Evolutionary conservation across 2,329 filamentous ascomycete genomes (phyloP).

Genomic region (Tothia fuscella): DNA sequence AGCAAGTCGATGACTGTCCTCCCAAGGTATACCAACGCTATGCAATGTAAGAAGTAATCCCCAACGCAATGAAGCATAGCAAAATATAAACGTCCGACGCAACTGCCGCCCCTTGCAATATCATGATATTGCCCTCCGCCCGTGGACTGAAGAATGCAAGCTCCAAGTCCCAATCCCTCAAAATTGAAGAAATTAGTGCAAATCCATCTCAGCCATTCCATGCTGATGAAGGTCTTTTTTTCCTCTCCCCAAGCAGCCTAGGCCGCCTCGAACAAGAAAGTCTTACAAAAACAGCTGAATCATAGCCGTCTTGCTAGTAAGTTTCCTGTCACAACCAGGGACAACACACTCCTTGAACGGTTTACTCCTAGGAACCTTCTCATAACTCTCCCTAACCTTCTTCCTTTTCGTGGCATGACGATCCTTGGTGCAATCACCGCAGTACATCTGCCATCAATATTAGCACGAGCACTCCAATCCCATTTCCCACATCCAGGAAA

Average conservation of each 20-base stretch:
- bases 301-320: conserved; percentile 23
- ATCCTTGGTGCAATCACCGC: conserved; percentile 37
- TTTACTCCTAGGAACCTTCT: conserved; percentile 16
- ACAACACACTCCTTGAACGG: conserved; percentile 36
- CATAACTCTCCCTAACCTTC: conserved; percentile 29
- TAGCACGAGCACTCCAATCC: background rate
- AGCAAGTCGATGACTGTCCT: no score
- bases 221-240: background rate
- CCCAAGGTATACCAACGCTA: no score
- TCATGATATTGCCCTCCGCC: background rate
- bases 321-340: conserved; percentile 29
- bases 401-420: conserved; percentile 25
- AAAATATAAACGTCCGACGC: no score
- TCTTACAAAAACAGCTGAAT: conserved; percentile 29
- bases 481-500: background rate
- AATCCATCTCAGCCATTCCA: background rate
- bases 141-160: background rate
- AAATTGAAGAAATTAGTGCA: background rate
- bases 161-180: background rate
- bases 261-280: no score
- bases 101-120: background rate
- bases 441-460: conserved; percentile 46
- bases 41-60: no score
- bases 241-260: background rate
- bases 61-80: no score